These are phyloP conservation scores for Catunica adiposa DNA, from an alignment of 2,329 filamentous ascomycete genomes.

Conservation along the genomic window DNA sequence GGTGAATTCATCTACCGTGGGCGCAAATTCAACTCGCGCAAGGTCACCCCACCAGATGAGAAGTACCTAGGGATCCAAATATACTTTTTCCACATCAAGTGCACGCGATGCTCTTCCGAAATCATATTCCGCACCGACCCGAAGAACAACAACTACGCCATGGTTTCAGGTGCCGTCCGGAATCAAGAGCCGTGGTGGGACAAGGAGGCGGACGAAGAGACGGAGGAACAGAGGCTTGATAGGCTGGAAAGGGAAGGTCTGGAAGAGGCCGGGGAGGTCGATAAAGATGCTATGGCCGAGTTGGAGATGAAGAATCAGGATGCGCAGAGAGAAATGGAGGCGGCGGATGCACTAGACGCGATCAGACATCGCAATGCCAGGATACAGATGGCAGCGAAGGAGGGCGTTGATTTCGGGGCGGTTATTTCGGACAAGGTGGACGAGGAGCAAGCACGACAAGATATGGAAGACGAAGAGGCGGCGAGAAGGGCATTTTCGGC, in stretches of 20 bases:
- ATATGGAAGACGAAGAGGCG: slow-evolving; percentile 69
- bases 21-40: slow-evolving; percentile 87
- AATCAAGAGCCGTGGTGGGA: slow-evolving; percentile 87
- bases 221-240: slow-evolving; percentile 73
- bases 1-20: slow-evolving; percentile 81
- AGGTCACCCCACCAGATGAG: slow-evolving; percentile 76
- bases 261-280: slow-evolving; percentile 45
- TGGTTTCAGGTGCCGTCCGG: slow-evolving; percentile 66
- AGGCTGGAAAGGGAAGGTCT: slow-evolving; percentile 61
- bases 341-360: slow-evolving; percentile 89
- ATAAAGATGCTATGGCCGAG: slow-evolving; percentile 86
- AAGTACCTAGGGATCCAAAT: slow-evolving; percentile 80
- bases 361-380: slow-evolving; percentile 83
- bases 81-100: slow-evolving; percentile 67
- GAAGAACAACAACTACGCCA: slow-evolving; percentile 80
- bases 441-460: slow-evolving; percentile 46
- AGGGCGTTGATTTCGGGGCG: slow-evolving; percentile 42
- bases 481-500: slow-evolving; percentile 62
- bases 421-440: slow-evolving; percentile 39
- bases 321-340: slow-evolving; percentile 87
- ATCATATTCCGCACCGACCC: slow-evolving; percentile 93
- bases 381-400: slow-evolving; percentile 58
- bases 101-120: slow-evolving; percentile 69
- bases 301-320: slow-evolving; percentile 87
- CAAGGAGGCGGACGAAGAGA: slow-evolving; percentile 49